Base-by-base conservation (phyloP, 768 basidiomycete genomes). In the Auriculariales sp. region DNA sequence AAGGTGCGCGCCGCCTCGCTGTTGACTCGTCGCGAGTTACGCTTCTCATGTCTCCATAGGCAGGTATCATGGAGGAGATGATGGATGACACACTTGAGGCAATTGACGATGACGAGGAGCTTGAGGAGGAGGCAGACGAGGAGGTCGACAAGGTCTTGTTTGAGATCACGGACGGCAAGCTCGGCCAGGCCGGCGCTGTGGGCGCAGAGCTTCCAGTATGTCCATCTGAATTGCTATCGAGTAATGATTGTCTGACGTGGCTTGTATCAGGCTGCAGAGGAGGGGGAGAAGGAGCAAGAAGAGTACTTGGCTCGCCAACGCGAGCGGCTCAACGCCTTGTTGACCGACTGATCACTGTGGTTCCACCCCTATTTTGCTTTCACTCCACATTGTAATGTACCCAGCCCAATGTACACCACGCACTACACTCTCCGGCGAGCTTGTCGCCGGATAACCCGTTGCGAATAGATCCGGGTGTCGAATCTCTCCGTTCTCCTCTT, bases 1-100 rank as follows among this genome's bases (percentile, higher is more conserved):
- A 98, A 98, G 78, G 94, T 84, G 56, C 33, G 70, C 49, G 39
- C 3, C 34, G 11, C 34, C 28, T 15, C 52, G 39, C 17, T 55
- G 17, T 7, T 46, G n/a, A n/a, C n/a, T n/a, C n/a, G n/a, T n/a
- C 17, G n/a, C 29, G 19, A 12, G 14, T 47, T 46, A 24, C 15
- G 15, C 36, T 24, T 44, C 51, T 17, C 29, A 28, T 45, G 36
- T 49, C 48, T 51, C 29, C 19, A 12, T 12, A 97, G 93, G 91
- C 92, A 29, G 95, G 95, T 2, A 88, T 99, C 54, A 81, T 98
- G 78, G 88, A 91, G 57, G 95, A 99, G 63, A 98, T 98, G 95
- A 67, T 99, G 48, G 91, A 92, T 53, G 93, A 95, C 57, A 88
- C 81, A 36, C 68, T 99, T 24, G 83, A 91, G 44, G 52, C 56